These are phyloP conservation scores for Tulasnella sp. DNA, from an alignment of 768 basidiomycete species.

Conservation along the genomic window DNA sequence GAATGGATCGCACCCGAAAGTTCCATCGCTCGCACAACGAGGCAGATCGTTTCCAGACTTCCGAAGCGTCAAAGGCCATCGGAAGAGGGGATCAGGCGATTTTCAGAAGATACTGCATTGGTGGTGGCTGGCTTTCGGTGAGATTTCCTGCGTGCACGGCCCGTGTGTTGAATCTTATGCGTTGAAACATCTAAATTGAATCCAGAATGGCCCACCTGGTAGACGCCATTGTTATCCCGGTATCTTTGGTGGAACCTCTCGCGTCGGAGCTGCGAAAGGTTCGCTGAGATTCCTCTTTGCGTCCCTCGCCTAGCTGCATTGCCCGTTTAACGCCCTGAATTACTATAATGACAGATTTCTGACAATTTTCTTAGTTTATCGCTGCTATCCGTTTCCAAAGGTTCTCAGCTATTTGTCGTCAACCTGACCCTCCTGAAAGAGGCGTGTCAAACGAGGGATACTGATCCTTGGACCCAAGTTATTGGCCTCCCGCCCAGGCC, in stretches of 20 bases:
- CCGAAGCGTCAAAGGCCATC: neutral
- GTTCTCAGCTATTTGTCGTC: neutral
- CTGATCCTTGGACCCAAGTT: neutral
- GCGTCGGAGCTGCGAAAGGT: neutral
- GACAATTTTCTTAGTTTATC: neutral
- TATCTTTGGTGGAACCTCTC: neutral
- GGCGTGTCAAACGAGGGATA: neutral
- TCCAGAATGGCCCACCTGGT: neutral
- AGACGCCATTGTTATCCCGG: neutral
- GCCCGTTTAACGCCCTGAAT: neutral
- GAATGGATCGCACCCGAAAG: neutral
- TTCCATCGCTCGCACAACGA: neutral
- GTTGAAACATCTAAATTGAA: neutral
- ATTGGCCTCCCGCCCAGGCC: neutral
- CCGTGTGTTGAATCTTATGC: neutral
- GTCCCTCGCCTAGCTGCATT: neutral
- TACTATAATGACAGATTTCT: neutral
- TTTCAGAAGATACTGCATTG: neutral
- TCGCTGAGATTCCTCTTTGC: neutral
- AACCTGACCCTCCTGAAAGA: slow-evolving; percentile 3
- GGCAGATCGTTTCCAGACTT: neutral
- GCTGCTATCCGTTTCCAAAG: neutral
- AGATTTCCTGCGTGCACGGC: neutral
- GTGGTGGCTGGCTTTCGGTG: neutral
- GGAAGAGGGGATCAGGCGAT: neutral